Evolutionary conservation across 2,329 filamentous ascomycete genomes (phyloP).

Genomic region (Colletotrichum musicola): DNA sequence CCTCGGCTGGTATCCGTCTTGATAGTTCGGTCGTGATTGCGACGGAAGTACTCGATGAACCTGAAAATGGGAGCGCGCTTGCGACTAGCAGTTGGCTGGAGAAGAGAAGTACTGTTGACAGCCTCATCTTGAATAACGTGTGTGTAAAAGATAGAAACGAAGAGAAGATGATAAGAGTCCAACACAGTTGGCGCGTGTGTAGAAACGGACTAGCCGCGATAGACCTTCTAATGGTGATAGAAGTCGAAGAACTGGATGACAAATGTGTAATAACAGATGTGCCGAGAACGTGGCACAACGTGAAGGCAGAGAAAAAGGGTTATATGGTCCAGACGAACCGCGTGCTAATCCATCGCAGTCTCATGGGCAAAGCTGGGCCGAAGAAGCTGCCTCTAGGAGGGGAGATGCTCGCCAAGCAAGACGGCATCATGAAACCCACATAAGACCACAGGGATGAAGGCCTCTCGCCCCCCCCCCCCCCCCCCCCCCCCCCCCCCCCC

Average conservation of each 20-base stretch:
- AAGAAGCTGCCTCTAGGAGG: neutral
- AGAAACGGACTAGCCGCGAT: constrained; percentile 16
- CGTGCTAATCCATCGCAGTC: neutral
- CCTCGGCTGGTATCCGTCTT: constrained; percentile 4
- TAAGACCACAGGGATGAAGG: constrained; percentile 30
- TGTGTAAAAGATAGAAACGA: neutral
- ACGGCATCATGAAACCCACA: constrained; percentile 35
- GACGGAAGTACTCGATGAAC: neutral
- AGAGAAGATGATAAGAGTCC: neutral
- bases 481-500: no score
- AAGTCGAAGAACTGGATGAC: neutral
- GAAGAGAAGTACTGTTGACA: constrained; percentile 5
- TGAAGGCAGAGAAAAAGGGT: neutral
- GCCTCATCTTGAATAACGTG: constrained; percentile 4
- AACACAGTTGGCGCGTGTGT: constrained; percentile 5
- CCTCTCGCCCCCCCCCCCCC: constrained; percentile 4
- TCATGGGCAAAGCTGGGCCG: neutral
- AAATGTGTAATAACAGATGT: neutral
- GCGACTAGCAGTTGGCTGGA: constrained; percentile 2
- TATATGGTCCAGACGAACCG: constrained; percentile 15
- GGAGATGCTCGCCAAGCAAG: constrained; percentile 10
- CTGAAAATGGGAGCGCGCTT: constrained; percentile 19
- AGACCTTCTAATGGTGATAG: neutral
- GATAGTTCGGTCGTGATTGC: neutral
- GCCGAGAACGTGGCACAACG: neutral